Base-by-base conservation (phyloP, 352 stramenopile genomes). In the Phytophthora litchii region DNA sequence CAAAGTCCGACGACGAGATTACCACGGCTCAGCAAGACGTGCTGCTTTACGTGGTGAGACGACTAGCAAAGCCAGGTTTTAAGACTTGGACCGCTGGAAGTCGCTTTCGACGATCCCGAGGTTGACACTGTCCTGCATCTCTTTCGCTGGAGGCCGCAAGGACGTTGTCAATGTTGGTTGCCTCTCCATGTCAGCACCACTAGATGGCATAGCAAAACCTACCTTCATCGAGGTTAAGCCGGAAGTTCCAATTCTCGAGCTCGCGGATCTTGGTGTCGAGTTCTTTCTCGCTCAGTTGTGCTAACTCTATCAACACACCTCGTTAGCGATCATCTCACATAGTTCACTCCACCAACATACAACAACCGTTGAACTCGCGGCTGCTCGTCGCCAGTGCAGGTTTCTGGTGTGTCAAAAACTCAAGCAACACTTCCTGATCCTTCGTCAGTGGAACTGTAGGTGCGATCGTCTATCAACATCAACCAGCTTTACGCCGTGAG, bases 191-290 rank as follows among this genome's bases (percentile, higher is more conserved):
- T 46, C 17, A 46, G n/a, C 21, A 47, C 10, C 4, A n/a, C n/a
- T n/a, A n/a, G n/a, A n/a, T n/a, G n/a, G n/a, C n/a, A 27, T 27
- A 5, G 6, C 14, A 5, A 10, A 32, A 41, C 66, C 38, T 21
- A 89, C 82, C 77, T 85, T 92, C 83, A 19, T 92, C 83, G 17
- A 90, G 72, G 50, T 92, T 89, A 11, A 92, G 74, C 3, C 80
- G 69, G 52, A 92, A 92, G 57, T 92, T 91, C 73, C 77, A 88
- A 55, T 92, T 92, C 57, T 89, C 77, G 8, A 92, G 78, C 59
- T 91, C 83, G n/a, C 83, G 78, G 36, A 87, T 78, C 50, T 86
- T 86, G 41, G 65, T 62, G 6, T 91, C 83, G 20, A 92, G 57
- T 31, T 87, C 75, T 57, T 92, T 91, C 42, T 89, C 76, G 37